phyloP scores from a whole-genome alignment of 2,329 filamentous ascomycete species.

The Cladosporium sp. region DNA sequence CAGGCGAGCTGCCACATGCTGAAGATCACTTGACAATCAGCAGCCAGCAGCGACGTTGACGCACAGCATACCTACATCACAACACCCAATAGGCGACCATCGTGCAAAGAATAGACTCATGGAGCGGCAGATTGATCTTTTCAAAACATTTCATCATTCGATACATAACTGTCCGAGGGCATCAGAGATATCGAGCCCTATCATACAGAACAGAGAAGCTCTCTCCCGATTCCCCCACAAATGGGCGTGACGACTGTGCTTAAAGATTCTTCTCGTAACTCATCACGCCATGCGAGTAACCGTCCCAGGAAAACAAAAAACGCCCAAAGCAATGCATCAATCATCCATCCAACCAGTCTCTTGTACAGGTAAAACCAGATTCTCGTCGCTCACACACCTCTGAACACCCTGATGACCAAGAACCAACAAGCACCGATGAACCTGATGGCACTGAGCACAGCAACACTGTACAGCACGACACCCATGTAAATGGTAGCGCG shows the following conservation, averaged over 20 bases:
- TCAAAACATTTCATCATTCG: neutral
- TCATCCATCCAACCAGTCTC: constrained; percentile 15
- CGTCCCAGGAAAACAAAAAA: constrained; percentile 29
- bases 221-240: neutral
- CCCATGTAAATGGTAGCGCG: constrained; percentile 81
- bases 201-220: neutral
- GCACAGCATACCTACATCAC: neutral
- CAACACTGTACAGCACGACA: constrained; percentile 86
- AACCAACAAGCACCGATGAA: constrained; percentile 91
- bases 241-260: neutral
- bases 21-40: neutral
- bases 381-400: constrained; percentile 42
- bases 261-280: constrained; percentile 12
- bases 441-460: constrained; percentile 78
- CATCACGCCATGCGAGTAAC: neutral
- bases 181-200: neutral
- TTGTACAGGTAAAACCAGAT: constrained; percentile 1
- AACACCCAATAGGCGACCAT: neutral
- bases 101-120: neutral
- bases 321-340: constrained; percentile 14
- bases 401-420: constrained; percentile 82
- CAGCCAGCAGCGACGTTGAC: neutral
- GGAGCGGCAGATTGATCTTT: neutral
- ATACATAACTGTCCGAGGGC: neutral
- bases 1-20: neutral